These are phyloP conservation scores for Penicillium sp. DNA, from an alignment of 2,329 filamentous ascomycete genomes.

Conservation along the genomic window DNA sequence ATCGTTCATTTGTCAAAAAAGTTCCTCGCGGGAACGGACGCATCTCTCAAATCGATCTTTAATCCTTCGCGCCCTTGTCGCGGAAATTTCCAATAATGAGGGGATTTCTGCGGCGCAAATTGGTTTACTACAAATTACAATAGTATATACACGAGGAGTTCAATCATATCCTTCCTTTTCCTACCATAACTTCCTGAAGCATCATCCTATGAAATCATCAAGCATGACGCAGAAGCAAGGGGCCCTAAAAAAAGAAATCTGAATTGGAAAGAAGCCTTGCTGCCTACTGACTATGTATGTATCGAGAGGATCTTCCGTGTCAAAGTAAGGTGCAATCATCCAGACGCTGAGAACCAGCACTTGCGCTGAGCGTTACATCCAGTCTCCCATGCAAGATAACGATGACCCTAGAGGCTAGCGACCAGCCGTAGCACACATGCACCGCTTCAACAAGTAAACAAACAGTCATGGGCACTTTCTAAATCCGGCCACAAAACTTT, in stretches of 20 bases:
- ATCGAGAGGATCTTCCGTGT: too few relatives aligned
- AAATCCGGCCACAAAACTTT: too few relatives aligned
- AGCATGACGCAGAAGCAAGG: constrained; percentile 5
- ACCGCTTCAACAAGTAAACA: neutral
- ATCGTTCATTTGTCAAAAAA: neutral
- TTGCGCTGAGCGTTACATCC: too few relatives aligned
- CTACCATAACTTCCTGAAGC: neutral
- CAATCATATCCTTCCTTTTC: neutral
- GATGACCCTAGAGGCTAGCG: too few relatives aligned
- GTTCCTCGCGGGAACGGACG: constrained; percentile 1
- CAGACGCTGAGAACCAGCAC: too few relatives aligned
- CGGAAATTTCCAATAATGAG: neutral
- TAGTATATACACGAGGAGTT: neutral
- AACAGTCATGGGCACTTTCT: neutral
- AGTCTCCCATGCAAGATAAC: too few relatives aligned
- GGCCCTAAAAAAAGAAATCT: neutral
- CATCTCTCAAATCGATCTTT: constrained; percentile 11
- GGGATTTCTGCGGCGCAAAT: neutral
- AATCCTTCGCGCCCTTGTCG: neutral
- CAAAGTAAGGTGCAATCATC: neutral
- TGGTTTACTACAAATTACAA: neutral
- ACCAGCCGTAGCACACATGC: neutral
- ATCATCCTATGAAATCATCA: neutral
- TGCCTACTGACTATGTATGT: neutral
- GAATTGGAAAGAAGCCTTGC: neutral